phyloP scores from a whole-genome alignment of 176 grass and related monocot species.

The Bothriochloa decipiens region DNA sequence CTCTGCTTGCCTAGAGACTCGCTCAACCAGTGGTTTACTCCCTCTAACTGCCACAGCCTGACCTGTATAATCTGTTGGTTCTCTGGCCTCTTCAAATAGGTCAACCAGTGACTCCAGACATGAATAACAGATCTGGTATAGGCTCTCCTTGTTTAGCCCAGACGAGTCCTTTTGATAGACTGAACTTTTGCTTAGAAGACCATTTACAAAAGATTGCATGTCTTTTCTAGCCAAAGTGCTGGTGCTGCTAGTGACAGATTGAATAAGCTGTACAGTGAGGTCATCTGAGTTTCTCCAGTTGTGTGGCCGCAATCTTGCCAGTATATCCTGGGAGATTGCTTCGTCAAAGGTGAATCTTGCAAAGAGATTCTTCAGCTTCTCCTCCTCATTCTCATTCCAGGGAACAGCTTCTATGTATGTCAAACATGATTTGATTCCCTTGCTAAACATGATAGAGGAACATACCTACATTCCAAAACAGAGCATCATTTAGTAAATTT shows the following conservation, averaged over 20 bases:
- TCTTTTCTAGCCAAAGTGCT: slow-evolving; percentile 71
- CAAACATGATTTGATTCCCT: slow-evolving; percentile 64
- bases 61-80: slow-evolving; percentile 4
- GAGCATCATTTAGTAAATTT: not conserved
- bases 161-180: slow-evolving; percentile 69
- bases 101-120: slow-evolving; percentile 62
- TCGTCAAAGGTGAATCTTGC: slow-evolving; percentile 58
- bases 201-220: slow-evolving; percentile 78
- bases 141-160: slow-evolving; percentile 58
- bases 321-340: slow-evolving; percentile 61
- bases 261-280: slow-evolving; percentile 62
- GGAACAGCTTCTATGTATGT: slow-evolving; percentile 80
- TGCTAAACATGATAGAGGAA: slow-evolving; percentile 64
- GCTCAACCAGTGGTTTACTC: slow-evolving; percentile 62
- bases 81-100: slow-evolving; percentile 59
- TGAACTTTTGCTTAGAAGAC: slow-evolving; percentile 73
- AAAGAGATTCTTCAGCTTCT: slow-evolving; percentile 75
- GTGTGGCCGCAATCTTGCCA: slow-evolving; percentile 56
- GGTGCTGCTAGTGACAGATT: slow-evolving; percentile 57
- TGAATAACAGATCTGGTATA: slow-evolving; percentile 67
- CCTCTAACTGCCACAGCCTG: slow-evolving; percentile 3
- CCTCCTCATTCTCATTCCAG: slow-evolving; percentile 80
- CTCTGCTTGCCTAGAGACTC: slow-evolving; percentile 68
- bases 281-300: slow-evolving; percentile 46
- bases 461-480: slow-evolving; percentile 57